A percentile compares a stretch with the other conserved stretches of the same genome.
Evolutionary conservation across 2,329 filamentous ascomycete species (phyloP).

Genomic region (Pseudocercospora macadamiae): DNA sequence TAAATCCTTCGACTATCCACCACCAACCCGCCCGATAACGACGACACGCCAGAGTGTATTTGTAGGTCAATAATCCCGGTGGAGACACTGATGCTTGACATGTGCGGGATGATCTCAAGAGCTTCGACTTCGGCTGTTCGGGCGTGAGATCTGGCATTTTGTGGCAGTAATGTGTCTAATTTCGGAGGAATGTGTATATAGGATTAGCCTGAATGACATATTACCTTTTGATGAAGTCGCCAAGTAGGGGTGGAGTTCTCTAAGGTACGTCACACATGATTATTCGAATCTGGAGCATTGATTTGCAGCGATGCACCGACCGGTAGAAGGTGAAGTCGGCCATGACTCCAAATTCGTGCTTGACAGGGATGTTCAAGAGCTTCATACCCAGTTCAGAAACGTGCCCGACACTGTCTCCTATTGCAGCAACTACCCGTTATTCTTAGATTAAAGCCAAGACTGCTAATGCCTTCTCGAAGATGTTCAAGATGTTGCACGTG

Average conservation of each 20-base stretch:
- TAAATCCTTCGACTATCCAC: background rate
- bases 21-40: background rate
- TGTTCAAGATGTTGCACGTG: constrained; percentile 6
- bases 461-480: too few relatives aligned
- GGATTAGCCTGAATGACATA: constrained; percentile 9
- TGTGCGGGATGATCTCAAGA: constrained; percentile 10
- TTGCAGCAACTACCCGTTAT: background rate
- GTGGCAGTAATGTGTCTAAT: constrained; percentile 6
- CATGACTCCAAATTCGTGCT: background rate
- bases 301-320: background rate
- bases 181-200: constrained; percentile 12
- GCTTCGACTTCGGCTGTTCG: background rate
- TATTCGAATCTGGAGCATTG: too few relatives aligned
- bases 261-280: constrained; percentile 1
- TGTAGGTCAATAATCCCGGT: constrained; percentile 14
- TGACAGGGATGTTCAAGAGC: background rate
- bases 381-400: background rate
- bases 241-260: background rate
- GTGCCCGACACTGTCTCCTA: background rate
- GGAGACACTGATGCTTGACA: constrained; percentile 5
- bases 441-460: background rate
- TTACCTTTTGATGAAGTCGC: background rate
- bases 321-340: constrained; percentile 10
- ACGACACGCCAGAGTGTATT: constrained; percentile 22
- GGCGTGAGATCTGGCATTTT: constrained; percentile 8